Conservation (phyloP, 2,329 filamentous ascomycete genomes). For the Fusarium sp. region DNA sequence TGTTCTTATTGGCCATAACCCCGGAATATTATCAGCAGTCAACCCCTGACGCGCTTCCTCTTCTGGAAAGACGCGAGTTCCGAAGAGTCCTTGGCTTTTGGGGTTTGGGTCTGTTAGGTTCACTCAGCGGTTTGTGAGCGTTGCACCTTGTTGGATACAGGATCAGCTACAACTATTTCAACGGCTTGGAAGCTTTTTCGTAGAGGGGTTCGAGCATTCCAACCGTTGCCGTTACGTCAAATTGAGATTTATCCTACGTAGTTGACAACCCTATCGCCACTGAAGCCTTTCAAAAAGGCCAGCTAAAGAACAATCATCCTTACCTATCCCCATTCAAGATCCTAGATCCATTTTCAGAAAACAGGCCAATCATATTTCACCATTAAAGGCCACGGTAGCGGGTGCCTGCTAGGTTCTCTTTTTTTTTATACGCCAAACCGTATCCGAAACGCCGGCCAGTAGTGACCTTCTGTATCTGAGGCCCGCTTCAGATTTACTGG, state of each 20-base stretch:
- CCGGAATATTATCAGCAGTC: slow-evolving; percentile 11
- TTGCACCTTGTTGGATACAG: neutral
- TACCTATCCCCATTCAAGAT: slow-evolving; percentile 33
- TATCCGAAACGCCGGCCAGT: slow-evolving; percentile 29
- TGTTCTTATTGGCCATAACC: slow-evolving; percentile 26
- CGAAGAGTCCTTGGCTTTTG: slow-evolving; percentile 24
- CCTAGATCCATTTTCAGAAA: slow-evolving; percentile 28
- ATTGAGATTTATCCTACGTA: neutral
- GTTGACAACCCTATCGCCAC: slow-evolving; percentile 19
- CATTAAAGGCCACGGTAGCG: slow-evolving; percentile 41
- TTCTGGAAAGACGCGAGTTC: slow-evolving; percentile 31
- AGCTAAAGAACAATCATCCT: slow-evolving; percentile 15
- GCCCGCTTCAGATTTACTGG: slow-evolving; percentile 28
- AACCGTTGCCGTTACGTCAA: neutral
- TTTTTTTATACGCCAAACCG: slow-evolving; percentile 30
- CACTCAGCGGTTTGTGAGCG: neutral
- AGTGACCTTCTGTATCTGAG: slow-evolving; percentile 22
- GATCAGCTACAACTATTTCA: neutral
- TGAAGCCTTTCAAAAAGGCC: slow-evolving; percentile 14
- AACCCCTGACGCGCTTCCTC: slow-evolving; percentile 40
- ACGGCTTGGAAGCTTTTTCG: neutral
- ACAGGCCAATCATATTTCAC: slow-evolving; percentile 33
- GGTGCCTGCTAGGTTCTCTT: slow-evolving; percentile 23
- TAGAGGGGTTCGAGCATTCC: neutral
- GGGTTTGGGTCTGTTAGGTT: slow-evolving; percentile 3